Evolutionary conservation across 78 protist genomes (phyloP).

Genomic region (Tieghemostelium lacteum): DNA sequence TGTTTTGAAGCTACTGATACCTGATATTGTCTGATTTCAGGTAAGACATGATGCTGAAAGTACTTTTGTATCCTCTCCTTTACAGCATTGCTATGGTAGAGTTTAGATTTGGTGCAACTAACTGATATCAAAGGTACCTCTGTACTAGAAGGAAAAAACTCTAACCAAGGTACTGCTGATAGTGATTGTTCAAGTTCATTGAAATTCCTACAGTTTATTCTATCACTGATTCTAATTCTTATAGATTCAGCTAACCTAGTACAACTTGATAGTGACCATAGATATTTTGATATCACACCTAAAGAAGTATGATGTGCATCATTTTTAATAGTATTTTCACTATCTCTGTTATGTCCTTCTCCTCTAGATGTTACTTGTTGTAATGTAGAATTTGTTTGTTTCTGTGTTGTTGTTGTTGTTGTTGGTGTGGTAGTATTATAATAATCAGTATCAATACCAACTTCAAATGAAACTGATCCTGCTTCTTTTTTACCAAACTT

Average conservation of each 20-base stretch:
- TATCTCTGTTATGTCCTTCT: too few species aligned
- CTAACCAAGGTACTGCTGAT: not conserved
- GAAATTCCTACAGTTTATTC: not conserved
- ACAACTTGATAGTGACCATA: slow-evolving; percentile 55
- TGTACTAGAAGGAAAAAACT: not conserved
- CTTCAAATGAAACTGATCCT: not conserved
- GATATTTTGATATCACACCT: slow-evolving; percentile 24
- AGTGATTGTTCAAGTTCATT: not conserved
- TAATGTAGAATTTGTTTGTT: not conserved
- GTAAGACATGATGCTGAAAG: slow-evolving; percentile 1
- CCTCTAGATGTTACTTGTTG: too few species aligned
- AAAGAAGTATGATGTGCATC: not conserved
- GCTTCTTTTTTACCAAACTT: not conserved
- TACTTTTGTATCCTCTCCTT: slow-evolving; percentile 36
- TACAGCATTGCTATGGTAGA: slow-evolving; percentile 45
- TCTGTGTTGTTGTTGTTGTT: not conserved
- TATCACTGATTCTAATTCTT: slow-evolving; percentile 26
- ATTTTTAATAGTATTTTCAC: not conserved
- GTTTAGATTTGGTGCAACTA: not conserved
- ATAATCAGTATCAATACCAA: not conserved
- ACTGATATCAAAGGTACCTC: slow-evolving; percentile 3
- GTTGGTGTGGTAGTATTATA: too few species aligned
- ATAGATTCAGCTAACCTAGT: slow-evolving; percentile 48
- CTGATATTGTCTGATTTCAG: not conserved
- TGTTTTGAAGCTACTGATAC: not conserved